Conservation (phyloP, 2,329 filamentous ascomycete genomes). For the Truncatella angustata region DNA sequence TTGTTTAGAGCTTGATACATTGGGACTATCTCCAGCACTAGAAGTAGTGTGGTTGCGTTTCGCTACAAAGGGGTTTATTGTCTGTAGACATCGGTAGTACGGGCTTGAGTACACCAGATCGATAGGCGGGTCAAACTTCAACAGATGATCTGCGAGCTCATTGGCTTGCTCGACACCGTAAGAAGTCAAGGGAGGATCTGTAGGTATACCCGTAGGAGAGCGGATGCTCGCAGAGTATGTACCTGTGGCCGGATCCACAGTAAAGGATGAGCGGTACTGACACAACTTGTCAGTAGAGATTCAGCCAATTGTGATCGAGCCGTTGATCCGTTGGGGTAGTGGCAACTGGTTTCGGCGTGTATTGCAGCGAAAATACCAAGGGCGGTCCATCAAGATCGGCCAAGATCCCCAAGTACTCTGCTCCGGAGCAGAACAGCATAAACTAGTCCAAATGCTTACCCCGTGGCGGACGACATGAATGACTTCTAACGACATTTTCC, state of each 20-base stretch:
- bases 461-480: conserved; percentile 76
- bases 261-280: conserved; percentile 89
- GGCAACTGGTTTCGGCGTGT: conserved; percentile 4
- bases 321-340: too few relatives aligned
- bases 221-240: conserved; percentile 70
- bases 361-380: neutral
- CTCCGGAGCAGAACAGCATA: too few relatives aligned
- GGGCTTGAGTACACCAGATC: conserved; percentile 77
- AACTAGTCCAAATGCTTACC: conserved; percentile 49
- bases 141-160: conserved; percentile 69
- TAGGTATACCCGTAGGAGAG: conserved; percentile 83
- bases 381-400: too few relatives aligned
- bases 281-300: conserved; percentile 20
- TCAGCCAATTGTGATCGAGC: too few relatives aligned
- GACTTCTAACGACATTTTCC: conserved; percentile 64
- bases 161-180: conserved; percentile 82
- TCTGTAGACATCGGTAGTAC: conserved; percentile 86
- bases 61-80: conserved; percentile 67
- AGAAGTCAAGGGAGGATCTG: conserved; percentile 82
- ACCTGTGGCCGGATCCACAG: conserved; percentile 77
- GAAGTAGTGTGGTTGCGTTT: conserved; percentile 30
- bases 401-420: too few relatives aligned
- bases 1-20: conserved; percentile 8
- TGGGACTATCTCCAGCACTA: neutral
- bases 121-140: conserved; percentile 62